Conservation (phyloP, 306 rosid species). For the Argentina anserina region DNA sequence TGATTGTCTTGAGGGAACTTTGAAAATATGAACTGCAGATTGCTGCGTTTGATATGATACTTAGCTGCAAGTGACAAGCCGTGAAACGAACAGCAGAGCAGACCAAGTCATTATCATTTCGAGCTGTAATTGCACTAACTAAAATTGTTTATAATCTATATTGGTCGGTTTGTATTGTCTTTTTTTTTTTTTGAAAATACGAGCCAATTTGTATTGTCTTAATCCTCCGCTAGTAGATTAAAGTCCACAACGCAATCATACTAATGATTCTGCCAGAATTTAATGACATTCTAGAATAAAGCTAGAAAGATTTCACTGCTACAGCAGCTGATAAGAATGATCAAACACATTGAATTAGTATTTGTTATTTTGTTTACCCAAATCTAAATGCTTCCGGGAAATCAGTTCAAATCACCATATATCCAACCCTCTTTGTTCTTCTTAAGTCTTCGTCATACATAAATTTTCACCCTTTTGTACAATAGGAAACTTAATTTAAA, state of each 20-base stretch:
- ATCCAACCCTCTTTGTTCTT: no score
- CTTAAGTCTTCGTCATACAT: no score
- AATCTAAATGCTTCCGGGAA: neutral
- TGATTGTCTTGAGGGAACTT: neutral
- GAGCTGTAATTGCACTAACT: conserved; percentile 20
- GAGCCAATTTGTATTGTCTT: conserved; percentile 7
- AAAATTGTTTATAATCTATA: neutral
- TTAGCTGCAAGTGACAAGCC: neutral
- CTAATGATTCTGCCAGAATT: neutral
- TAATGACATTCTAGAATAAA: neutral
- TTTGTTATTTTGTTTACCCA: neutral
- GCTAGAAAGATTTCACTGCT: neutral
- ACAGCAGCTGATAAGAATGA: neutral
- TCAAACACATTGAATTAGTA: neutral
- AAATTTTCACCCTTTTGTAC: no score
- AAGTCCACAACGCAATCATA: conserved; percentile 4
- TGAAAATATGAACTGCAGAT: neutral
- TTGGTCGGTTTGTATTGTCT: neutral
- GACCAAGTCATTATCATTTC: neutral
- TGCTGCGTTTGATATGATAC: neutral
- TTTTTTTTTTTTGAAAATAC: no score
- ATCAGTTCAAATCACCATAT: no score
- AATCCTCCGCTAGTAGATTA: neutral
- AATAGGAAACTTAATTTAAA: no score
- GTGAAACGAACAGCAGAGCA: conserved; percentile 13